Evolutionary conservation across 306 rosid species (phyloP), one percentile per base, ranked within the genome.

Genomic region (Cyamopsis tetragonoloba): DNA sequence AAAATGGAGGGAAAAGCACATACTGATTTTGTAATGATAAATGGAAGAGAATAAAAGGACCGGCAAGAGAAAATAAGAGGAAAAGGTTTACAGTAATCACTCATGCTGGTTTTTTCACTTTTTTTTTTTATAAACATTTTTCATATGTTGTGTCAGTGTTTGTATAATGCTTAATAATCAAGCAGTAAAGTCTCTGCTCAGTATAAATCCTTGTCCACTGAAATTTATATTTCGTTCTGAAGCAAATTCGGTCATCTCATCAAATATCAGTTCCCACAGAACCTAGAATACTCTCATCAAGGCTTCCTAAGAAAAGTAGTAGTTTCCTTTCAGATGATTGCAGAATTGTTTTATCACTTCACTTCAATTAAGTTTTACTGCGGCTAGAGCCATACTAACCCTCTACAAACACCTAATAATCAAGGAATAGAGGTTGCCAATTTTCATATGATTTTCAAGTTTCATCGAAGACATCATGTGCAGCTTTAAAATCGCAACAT

Each of bases 1-100:
- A 74, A 77, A 77, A 7, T 75, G 73, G 74, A 82, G 8, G 85
- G 81, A 42, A 85, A 82, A 70, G 42, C 75, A 12, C 89, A 69
- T 56, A 23, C 14, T 4, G 48, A 72, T 17, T 30, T 60, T 17
- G 80, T 74, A 38, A 78, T 18, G 43, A 8, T 78, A 39, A 12
- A 38, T 15, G 56, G 34, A 60, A 32, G 22, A 20, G 22, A 19
- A 20, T 17, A 12, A 31, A 55, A 28, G 14, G 57, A 0, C 1
- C 0, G 7, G 31, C 37, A 26, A 14, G 53, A 26, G 13, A 28
- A 54, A 39, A 39, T 1, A 66, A 9, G 1, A 14, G 9, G 14
- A 5, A 5, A 38, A 55, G 15, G 20, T 54, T 54, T 17, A 13
- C n/a, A 5, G 22, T 30, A 3, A 12, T 49, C 30, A 7, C 55